Evolutionary conservation across 768 basidiomycete species (phyloP).

Genomic region (Rhodotorula sphaerocarpa): DNA sequence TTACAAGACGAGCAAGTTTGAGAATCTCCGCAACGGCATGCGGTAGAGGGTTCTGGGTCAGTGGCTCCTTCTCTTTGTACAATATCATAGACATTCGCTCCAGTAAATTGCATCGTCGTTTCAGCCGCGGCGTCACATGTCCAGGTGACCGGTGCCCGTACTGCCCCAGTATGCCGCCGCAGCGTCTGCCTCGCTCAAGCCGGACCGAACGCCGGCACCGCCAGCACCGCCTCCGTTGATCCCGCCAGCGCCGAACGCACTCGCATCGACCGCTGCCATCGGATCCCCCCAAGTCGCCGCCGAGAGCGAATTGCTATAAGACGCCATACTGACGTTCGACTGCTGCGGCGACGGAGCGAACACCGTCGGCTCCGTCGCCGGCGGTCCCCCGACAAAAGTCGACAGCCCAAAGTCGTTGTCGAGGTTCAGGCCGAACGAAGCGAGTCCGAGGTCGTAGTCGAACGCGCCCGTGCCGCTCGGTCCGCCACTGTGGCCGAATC

Average conservation of each 20-base stretch:
- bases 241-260: background rate
- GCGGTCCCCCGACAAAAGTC: background rate
- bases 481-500: too few species aligned
- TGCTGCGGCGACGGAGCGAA: too few species aligned
- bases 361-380: too few species aligned
- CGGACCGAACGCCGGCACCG: background rate
- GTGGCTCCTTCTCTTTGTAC: too few species aligned
- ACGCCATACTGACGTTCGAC: too few species aligned
- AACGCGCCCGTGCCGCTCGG: background rate
- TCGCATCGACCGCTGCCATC: too few species aligned
- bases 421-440: background rate
- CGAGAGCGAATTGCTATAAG: background rate
- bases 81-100: too few species aligned
- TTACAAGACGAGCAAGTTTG: constrained; percentile 68
- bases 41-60: background rate
- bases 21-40: constrained; percentile 57
- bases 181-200: background rate
- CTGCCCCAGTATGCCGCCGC: constrained; percentile 2
- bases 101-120: too few species aligned
- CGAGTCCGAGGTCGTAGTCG: background rate
- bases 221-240: background rate
- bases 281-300: too few species aligned
- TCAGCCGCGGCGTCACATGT: too few species aligned
- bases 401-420: background rate
- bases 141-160: background rate